Evolutionary conservation across 345 rosid genomes (phyloP), one percentile per base, ranked within the genome.

Genomic region (Ceriops zippeliana): DNA sequence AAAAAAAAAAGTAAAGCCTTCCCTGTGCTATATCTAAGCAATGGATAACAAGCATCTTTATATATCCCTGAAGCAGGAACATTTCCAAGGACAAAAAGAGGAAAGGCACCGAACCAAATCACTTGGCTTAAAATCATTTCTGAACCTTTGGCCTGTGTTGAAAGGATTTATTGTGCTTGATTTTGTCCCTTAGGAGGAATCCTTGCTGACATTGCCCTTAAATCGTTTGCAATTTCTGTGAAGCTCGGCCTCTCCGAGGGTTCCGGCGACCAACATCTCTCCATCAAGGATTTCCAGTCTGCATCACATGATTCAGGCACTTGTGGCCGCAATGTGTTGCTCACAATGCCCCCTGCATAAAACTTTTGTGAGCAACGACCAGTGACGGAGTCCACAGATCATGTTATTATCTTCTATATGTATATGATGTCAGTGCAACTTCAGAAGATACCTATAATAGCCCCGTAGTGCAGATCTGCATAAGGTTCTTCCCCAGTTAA

Each of bases 401-500:
- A 34, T 34, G 5, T 49, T 27, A 31, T n/a, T 15, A 9, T 63
- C 53, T 11, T 17, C 1, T 34, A 1, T 3, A 52, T 37, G 34
- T n/a, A 15, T 15, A 15, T 42, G 49, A 42, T 42, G 49, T 42
- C 32, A 30, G 52, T 21, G 22, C 16, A 49, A 26, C 42, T 35
- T 20, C 27, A 19, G 21, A 2, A 11, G 13, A 74, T 66, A 85
- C 92, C 89, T 68, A 87, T 87, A 51, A 87, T 87, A 21, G 92
- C 89, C 26, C 92, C 88, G 22, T 87, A 87, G 78, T 87, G 92
- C 74, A 87, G 76, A 61, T 87, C 88, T 7, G 86, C 78, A 8
- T 87, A 87, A 59, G 92, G 92, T 72, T 87, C 92, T 65, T 85
- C 92, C 27, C 89, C 88, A 17, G 92, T 87, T 4, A 87, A 73